A percentile compares a stretch with the other conserved stretches of the same genome.
Evolutionary conservation across 2,329 filamentous ascomycete genomes (phyloP).

Genomic region (Neofusicoccum cordaticola): DNA sequence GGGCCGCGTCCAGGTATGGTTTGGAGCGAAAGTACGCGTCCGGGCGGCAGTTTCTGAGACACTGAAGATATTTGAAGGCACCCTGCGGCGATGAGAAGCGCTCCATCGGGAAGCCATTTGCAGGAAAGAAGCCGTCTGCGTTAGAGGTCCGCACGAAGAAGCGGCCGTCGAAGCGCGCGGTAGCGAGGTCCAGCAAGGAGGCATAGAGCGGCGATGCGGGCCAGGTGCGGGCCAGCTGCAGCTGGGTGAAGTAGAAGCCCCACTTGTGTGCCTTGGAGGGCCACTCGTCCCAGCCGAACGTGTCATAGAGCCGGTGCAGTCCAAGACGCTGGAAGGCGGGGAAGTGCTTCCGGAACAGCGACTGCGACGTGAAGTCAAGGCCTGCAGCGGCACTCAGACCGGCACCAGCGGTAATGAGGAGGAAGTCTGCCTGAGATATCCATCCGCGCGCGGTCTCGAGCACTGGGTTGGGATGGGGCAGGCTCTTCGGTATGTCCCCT

Average conservation of each 20-base stretch:
- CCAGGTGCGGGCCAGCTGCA: conserved; percentile 29
- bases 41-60: conserved; percentile 27
- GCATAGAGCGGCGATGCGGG: conserved; percentile 25
- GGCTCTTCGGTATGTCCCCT: background rate
- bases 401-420: conserved; percentile 34
- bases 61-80: conserved; percentile 31
- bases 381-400: conserved; percentile 36
- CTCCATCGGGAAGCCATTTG: conserved; percentile 26
- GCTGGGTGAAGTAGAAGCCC: conserved; percentile 35
- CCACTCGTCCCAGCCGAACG: conserved; percentile 33
- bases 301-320: conserved; percentile 31
- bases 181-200: conserved; percentile 19
- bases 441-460: conserved; percentile 20
- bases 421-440: conserved; percentile 25
- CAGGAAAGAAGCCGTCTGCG: conserved; percentile 32
- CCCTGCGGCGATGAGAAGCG: conserved; percentile 33
- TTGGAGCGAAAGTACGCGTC: conserved; percentile 27
- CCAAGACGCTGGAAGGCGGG: conserved; percentile 29
- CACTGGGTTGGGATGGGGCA: background rate
- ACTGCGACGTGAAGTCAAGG: conserved; percentile 32
- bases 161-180: conserved; percentile 20
- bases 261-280: conserved; percentile 29
- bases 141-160: conserved; percentile 34
- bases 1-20: conserved; percentile 25
- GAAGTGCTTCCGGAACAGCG: conserved; percentile 31